Percentiles rank a stretch among this genome's conserved stretches.
phyloP scores from a whole-genome alignment of 2,329 filamentous ascomycete genomes.

The Chalaropsis thielavioides region DNA sequence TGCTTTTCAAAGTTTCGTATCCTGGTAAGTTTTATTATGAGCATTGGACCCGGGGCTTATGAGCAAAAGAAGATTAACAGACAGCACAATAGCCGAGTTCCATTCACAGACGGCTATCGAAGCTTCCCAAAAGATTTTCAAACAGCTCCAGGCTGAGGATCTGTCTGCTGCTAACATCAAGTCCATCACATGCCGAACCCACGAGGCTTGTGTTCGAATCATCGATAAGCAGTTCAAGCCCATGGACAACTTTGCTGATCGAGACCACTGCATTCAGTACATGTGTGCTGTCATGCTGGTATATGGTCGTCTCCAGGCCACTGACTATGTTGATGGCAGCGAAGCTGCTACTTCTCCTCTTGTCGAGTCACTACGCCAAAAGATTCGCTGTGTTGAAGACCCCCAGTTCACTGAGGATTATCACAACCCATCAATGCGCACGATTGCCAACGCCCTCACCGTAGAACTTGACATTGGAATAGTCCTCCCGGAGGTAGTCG shows the following conservation, averaged over 20 bases:
- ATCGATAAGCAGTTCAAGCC: slow-evolving; percentile 99
- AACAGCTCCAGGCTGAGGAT: slow-evolving; percentile 66
- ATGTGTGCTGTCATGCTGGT: slow-evolving; percentile 95
- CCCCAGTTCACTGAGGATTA: slow-evolving; percentile 89
- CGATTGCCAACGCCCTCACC: slow-evolving; percentile 92
- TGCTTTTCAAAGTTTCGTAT: slow-evolving; percentile 99
- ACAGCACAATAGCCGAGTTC: slow-evolving; percentile 55
- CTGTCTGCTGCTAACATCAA: slow-evolving; percentile 93
- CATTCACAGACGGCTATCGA: slow-evolving; percentile 98
- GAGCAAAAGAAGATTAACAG: not conserved
- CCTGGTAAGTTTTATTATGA: slow-evolving; percentile 48
- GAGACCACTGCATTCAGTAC: slow-evolving; percentile 99
- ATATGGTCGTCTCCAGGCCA: slow-evolving; percentile 84
- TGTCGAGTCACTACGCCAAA: slow-evolving; percentile 80
- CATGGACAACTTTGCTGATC: slow-evolving; percentile 99
- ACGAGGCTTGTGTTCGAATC: slow-evolving; percentile 96
- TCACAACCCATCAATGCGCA: slow-evolving; percentile 83
- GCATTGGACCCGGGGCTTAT: not conserved
- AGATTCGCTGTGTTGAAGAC: slow-evolving; percentile 94
- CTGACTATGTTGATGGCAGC: slow-evolving; percentile 81
- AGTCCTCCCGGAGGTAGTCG: slow-evolving; percentile 73
- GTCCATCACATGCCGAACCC: slow-evolving; percentile 81
- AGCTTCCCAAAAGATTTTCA: slow-evolving; percentile 76
- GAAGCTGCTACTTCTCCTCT: slow-evolving; percentile 84
- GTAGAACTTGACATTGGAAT: slow-evolving; percentile 92